Evolutionary conservation across 169 alveolate species (phyloP).

Genomic region (Plasmodium knowlesi): DNA sequence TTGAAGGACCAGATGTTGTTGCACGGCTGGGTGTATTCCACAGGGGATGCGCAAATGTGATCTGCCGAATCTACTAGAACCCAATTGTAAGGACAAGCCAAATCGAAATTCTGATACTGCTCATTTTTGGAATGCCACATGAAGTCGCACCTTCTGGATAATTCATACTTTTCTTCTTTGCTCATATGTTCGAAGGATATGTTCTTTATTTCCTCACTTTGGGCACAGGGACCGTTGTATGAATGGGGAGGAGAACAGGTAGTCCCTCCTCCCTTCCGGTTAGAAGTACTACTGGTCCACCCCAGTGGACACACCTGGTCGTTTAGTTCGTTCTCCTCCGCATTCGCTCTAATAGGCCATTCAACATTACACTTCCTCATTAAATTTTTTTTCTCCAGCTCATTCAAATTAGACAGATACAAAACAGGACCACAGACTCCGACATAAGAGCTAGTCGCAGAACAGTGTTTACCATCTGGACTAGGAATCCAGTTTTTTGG

Average conservation of each 20-base stretch:
- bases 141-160: constrained; percentile 39
- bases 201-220: constrained; percentile 1
- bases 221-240: constrained; percentile 66
- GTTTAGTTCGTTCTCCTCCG: not conserved
- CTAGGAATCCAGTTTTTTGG: constrained; percentile 74
- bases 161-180: constrained; percentile 39
- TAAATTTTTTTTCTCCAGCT: constrained; percentile 21
- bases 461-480: constrained; percentile 76
- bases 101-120: constrained; percentile 26
- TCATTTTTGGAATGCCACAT: constrained; percentile 32
- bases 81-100: constrained; percentile 74
- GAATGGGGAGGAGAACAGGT: constrained; percentile 32
- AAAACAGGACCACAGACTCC: constrained; percentile 78
- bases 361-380: constrained; percentile 73
- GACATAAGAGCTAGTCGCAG: constrained; percentile 76
- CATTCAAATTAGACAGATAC: constrained; percentile 44
- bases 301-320: constrained; percentile 66
- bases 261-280: not conserved
- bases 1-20: constrained; percentile 77
- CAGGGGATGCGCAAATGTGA: constrained; percentile 51
- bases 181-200: constrained; percentile 50
- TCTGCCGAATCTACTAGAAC: constrained; percentile 17
- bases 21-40: constrained; percentile 80
- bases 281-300: constrained; percentile 8
- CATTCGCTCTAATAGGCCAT: constrained; percentile 42